These are phyloP conservation scores for Leptodontidium sp. DNA, from an alignment of 2,329 filamentous ascomycete genomes.

Conservation along the genomic window DNA sequence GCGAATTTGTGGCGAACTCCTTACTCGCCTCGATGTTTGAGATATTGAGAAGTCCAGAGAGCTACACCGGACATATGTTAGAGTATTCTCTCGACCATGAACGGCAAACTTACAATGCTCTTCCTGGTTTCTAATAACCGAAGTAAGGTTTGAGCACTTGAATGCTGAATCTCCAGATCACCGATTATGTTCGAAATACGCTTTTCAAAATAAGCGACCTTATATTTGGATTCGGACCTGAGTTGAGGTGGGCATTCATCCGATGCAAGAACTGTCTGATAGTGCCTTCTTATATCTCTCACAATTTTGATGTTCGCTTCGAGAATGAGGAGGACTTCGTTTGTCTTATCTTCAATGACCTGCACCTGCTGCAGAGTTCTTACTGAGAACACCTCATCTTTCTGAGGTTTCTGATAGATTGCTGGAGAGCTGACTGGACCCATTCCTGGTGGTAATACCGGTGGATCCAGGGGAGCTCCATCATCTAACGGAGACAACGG, in stretches of 20 bases:
- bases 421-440: background rate
- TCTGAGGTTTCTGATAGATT: background rate
- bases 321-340: constrained; percentile 41
- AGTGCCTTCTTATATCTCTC: constrained; percentile 36
- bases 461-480: constrained; percentile 6
- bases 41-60: constrained; percentile 49
- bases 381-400: constrained; percentile 41
- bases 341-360: background rate
- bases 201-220: constrained; percentile 37
- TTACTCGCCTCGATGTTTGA: constrained; percentile 47
- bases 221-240: constrained; percentile 17
- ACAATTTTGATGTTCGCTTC: constrained; percentile 48
- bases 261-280: constrained; percentile 26
- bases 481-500: background rate
- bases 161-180: constrained; percentile 41
- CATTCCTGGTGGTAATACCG: constrained; percentile 11
- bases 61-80: constrained; percentile 26
- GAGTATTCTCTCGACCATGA: constrained; percentile 6
- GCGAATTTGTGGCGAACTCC: constrained; percentile 39
- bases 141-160: constrained; percentile 38
- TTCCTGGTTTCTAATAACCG: constrained; percentile 39
- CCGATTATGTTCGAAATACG: constrained; percentile 33
- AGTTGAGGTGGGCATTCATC: constrained; percentile 27
- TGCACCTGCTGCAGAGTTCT: constrained; percentile 47
- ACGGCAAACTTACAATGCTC: constrained; percentile 25